Evolutionary conservation across 2,329 filamentous ascomycete species (phyloP).

Genomic region (Fusarium fracticaudum): DNA sequence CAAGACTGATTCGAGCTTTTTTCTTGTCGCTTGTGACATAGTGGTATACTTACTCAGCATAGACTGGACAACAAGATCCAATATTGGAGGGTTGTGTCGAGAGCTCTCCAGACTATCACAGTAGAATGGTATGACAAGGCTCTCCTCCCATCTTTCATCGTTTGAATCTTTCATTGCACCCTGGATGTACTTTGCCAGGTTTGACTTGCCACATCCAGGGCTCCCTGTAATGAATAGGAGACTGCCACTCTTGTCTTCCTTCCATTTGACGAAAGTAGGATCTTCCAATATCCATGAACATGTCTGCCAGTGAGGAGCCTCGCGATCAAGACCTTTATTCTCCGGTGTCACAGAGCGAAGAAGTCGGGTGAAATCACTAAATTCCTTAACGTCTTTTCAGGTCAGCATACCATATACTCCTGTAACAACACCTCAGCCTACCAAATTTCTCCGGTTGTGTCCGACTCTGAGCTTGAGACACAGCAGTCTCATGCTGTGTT

Average conservation of each 20-base stretch:
- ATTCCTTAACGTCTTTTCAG: constrained; percentile 15
- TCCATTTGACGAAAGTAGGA: constrained; percentile 22
- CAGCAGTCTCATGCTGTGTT: not conserved
- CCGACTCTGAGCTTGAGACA: constrained; percentile 9
- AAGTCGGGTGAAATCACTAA: constrained; percentile 18
- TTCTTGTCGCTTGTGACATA: constrained; percentile 7
- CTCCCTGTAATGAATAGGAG: constrained; percentile 34
- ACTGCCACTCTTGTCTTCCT: constrained; percentile 12
- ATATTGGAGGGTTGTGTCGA: constrained; percentile 28
- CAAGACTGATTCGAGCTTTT: constrained; percentile 17
- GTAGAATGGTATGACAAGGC: constrained; percentile 30
- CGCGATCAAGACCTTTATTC: constrained; percentile 31
- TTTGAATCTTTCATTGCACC: constrained; percentile 16
- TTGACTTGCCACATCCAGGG: constrained; percentile 34
- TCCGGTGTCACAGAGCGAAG: constrained; percentile 25
- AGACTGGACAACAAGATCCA: constrained; percentile 26
- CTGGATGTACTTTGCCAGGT: constrained; percentile 35
- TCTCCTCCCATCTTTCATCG: constrained; percentile 3
- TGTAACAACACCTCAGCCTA: not conserved
- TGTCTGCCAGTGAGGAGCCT: constrained; percentile 29
- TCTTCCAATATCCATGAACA: constrained; percentile 31
- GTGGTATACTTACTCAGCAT: constrained; percentile 21
- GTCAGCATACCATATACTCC: not conserved
- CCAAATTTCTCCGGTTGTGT: constrained; percentile 19
- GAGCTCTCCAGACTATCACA: constrained; percentile 35